Conservation (phyloP, 345 rosid species). For the Brassica rapa region DNA sequence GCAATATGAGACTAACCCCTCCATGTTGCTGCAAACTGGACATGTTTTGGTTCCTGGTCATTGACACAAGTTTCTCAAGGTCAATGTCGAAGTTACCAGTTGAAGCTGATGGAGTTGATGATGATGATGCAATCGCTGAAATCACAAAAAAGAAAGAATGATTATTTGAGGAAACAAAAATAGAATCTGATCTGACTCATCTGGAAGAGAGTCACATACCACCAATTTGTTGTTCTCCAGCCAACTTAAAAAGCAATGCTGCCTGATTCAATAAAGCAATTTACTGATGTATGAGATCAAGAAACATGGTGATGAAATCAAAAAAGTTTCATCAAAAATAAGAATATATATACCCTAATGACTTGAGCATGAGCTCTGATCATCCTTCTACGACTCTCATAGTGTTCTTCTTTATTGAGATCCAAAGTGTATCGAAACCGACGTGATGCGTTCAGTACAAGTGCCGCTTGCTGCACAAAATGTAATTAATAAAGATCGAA, state of each 20-base stretch:
- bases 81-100: slow-evolving; percentile 66
- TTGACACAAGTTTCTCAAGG: slow-evolving; percentile 71
- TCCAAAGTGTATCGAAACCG: slow-evolving; percentile 97
- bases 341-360: slow-evolving; percentile 54
- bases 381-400: slow-evolving; percentile 68
- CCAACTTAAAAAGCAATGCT: slow-evolving; percentile 85
- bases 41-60: slow-evolving; percentile 80
- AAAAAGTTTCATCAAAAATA: not conserved
- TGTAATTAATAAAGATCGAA: not conserved
- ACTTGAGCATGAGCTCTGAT: slow-evolving; percentile 97
- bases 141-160: not conserved
- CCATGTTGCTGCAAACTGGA: slow-evolving; percentile 64
- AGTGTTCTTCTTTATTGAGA: slow-evolving; percentile 80
- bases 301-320: not conserved
- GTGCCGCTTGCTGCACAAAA: slow-evolving; percentile 77
- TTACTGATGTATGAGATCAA: slow-evolving; percentile 16
- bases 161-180: not conserved
- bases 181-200: not conserved
- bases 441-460: slow-evolving; percentile 94
- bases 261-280: slow-evolving; percentile 56
- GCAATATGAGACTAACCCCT: slow-evolving; percentile 55
- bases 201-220: slow-evolving; percentile 42
- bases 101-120: slow-evolving; percentile 42
- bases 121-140: slow-evolving; percentile 42
- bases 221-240: slow-evolving; percentile 74